phyloP scores from a whole-genome alignment of 2,329 filamentous ascomycete genomes.

The Tolypocladium endophyticum region DNA sequence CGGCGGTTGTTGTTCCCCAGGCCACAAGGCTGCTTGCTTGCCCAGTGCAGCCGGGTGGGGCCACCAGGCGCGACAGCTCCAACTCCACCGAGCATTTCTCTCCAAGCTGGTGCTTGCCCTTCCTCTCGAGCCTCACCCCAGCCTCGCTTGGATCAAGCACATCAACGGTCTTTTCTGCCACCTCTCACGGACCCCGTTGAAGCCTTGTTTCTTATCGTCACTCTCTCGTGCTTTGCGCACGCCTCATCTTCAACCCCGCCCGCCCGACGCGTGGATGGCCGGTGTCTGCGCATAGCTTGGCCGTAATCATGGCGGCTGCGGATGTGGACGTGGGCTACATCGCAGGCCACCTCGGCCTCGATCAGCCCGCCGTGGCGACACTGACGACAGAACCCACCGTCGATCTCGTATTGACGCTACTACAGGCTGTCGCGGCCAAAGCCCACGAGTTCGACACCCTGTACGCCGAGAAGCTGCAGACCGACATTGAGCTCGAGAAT shows the following conservation, averaged over 20 bases:
- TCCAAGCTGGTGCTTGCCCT: neutral
- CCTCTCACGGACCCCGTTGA: neutral
- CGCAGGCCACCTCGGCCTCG: slow-evolving; percentile 59
- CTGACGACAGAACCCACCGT: slow-evolving; percentile 59
- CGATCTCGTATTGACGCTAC: slow-evolving; percentile 65
- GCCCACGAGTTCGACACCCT: slow-evolving; percentile 74
- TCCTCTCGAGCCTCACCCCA: neutral
- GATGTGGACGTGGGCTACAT: slow-evolving; percentile 61
- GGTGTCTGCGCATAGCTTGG: slow-evolving; percentile 3
- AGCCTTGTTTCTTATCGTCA: neutral
- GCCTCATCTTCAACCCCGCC: neutral
- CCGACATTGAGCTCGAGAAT: slow-evolving; percentile 90
- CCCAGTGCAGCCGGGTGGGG: neutral
- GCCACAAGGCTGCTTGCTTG: neutral
- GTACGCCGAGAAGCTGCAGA: slow-evolving; percentile 76
- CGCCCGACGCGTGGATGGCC: slow-evolving; percentile 1
- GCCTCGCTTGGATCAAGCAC: neutral
- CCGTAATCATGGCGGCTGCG: slow-evolving; percentile 27
- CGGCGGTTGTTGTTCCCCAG: neutral
- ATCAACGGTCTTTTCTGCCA: neutral
- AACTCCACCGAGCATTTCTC: neutral
- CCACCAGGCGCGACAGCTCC: neutral
- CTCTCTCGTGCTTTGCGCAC: neutral
- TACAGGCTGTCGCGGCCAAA: slow-evolving; percentile 66
- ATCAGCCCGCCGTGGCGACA: slow-evolving; percentile 50